A percentile compares a stretch with the other conserved stretches of the same genome.
Conservation (phyloP, 345 rosid genomes). For the Corymbia maculata region DNA sequence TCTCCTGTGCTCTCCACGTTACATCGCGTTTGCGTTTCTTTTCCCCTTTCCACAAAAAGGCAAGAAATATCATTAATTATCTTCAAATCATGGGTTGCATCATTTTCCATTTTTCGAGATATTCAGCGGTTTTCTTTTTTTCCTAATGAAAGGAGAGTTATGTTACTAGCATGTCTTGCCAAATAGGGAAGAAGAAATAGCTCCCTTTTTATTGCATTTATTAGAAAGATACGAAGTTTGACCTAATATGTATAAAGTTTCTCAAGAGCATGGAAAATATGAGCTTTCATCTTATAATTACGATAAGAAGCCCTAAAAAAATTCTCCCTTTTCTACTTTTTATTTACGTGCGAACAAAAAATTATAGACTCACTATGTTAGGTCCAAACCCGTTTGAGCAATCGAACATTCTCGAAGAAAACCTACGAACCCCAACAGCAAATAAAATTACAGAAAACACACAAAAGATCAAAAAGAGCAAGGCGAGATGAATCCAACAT, state of each 20-base stretch:
- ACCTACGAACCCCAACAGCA: accelerated
- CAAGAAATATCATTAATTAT: background rate
- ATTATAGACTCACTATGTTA: background rate
- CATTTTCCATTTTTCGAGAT: background rate
- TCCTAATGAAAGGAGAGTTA: background rate
- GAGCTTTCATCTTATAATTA: background rate
- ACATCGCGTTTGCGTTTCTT: background rate
- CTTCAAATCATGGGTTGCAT: background rate
- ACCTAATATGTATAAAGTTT: background rate
- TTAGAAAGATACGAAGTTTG: background rate
- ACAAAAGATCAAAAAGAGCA: background rate
- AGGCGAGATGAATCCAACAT: background rate
- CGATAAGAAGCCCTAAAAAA: accelerated
- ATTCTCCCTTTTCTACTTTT: background rate
- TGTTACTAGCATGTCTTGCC: background rate
- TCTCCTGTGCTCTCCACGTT: background rate
- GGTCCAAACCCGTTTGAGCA: background rate
- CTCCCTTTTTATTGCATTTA: background rate
- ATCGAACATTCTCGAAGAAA: background rate
- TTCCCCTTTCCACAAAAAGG: background rate
- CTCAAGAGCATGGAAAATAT: background rate
- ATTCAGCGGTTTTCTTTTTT: background rate
- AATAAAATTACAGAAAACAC: background rate
- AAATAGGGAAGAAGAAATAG: background rate
- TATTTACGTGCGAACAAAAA: background rate